A percentile compares a stretch with the other conserved stretches of the same genome.
These are phyloP conservation scores for Helicostylum pulchrum DNA, from an alignment of 192 early-diverging fungal genomes.

Conservation along the genomic window DNA sequence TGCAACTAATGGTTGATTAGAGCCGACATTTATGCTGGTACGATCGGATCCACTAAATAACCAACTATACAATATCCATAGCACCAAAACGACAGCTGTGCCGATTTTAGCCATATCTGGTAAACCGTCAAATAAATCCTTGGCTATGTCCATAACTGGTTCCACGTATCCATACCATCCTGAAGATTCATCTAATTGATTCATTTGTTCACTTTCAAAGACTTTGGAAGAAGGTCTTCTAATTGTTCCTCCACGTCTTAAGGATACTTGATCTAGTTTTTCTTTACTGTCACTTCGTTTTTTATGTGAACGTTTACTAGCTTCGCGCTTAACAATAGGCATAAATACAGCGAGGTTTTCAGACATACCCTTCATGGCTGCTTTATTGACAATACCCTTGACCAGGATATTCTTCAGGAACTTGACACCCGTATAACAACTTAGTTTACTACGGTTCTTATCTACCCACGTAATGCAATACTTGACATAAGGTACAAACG, in stretches of 20 bases:
- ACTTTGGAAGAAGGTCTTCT: not conserved
- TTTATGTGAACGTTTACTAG: slow-evolving; percentile 12
- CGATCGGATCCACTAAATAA: not conserved
- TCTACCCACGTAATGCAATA: slow-evolving; percentile 70
- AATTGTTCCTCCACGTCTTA: not conserved
- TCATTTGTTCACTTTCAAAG: not conserved
- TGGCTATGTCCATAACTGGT: not conserved
- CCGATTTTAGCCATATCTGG: slow-evolving; percentile 52
- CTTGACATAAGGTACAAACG: slow-evolving; percentile 39
- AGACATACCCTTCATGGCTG: slow-evolving; percentile 56
- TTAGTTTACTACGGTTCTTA: slow-evolving; percentile 52
- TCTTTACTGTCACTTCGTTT: not conserved
- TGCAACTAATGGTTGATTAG: slow-evolving; percentile 2
- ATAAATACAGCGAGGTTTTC: slow-evolving; percentile 46
- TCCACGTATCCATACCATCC: not conserved
- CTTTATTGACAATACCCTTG: slow-evolving; percentile 61
- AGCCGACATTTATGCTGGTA: not conserved
- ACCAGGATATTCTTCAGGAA: slow-evolving; percentile 70
- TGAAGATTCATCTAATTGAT: not conserved
- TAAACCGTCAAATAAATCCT: slow-evolving; percentile 1
- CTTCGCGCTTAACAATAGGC: slow-evolving; percentile 47
- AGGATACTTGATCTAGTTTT: not conserved
- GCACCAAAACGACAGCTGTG: not conserved
- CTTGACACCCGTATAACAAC: slow-evolving; percentile 57
- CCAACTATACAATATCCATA: slow-evolving; percentile 14